These are phyloP conservation scores for Fusarium zealandicum DNA, from an alignment of 2,329 filamentous ascomycete species.

Conservation along the genomic window DNA sequence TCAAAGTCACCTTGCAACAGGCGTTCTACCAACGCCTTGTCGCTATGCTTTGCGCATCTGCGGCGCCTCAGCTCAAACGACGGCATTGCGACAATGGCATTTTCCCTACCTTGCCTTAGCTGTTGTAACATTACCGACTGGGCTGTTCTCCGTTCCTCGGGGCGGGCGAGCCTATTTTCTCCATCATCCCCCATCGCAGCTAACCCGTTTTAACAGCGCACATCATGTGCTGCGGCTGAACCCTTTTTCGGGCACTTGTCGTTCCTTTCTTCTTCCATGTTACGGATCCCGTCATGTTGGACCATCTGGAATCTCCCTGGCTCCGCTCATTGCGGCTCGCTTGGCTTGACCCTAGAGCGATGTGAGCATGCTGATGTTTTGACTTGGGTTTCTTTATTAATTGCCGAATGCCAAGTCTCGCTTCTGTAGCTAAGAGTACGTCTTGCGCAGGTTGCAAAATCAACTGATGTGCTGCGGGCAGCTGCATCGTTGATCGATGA, in stretches of 20 bases:
- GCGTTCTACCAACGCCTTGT: not conserved
- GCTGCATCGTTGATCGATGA: not conserved
- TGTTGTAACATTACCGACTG: slow-evolving; percentile 18
- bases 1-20: not conserved
- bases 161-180: slow-evolving; percentile 20
- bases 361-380: not conserved
- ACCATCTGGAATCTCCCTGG: slow-evolving; percentile 3
- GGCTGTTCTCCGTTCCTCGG: slow-evolving; percentile 19
- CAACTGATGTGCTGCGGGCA: not conserved
- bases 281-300: slow-evolving; percentile 18
- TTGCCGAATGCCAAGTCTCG: not conserved
- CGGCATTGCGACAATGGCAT: slow-evolving; percentile 4
- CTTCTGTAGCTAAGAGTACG: not conserved
- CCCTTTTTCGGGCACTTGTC: slow-evolving; percentile 21
- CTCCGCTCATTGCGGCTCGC: slow-evolving; percentile 4
- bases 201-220: slow-evolving; percentile 26
- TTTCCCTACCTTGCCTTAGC: not conserved
- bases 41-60: slow-evolving; percentile 15
- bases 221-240: slow-evolving; percentile 31
- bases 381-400: not conserved
- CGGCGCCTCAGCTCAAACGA: slow-evolving; percentile 34
- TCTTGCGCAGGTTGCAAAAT: not conserved
- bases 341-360: not conserved
- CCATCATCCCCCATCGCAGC: slow-evolving; percentile 21
- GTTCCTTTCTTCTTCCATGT: slow-evolving; percentile 21